phyloP scores from a whole-genome alignment of 164 flowering plant species.

The Taxillus chinensis region DNA sequence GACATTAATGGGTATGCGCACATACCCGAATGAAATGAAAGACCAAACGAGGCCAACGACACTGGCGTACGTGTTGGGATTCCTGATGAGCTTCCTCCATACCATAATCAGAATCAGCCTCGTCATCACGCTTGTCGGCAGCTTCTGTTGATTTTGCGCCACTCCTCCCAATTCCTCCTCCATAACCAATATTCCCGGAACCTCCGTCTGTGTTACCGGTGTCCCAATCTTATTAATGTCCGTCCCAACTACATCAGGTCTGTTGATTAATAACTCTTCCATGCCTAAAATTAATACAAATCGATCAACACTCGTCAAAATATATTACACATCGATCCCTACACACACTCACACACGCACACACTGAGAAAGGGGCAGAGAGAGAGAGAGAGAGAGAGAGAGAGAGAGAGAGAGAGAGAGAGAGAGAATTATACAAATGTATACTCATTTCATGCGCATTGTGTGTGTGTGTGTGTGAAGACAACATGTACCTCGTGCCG shows the following conservation, averaged over 20 bases:
- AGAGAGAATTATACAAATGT: no score
- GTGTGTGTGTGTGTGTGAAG: no score
- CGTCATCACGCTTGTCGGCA: constrained; percentile 80
- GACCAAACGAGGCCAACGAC: constrained; percentile 65
- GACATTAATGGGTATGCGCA: no score
- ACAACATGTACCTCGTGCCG: no score
- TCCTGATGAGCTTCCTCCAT: constrained; percentile 82
- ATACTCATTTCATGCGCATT: no score
- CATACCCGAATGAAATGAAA: constrained; percentile 53
- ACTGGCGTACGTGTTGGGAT: constrained; percentile 81
- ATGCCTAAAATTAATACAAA: no score
- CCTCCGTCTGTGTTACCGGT: constrained; percentile 9
- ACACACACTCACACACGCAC: no score
- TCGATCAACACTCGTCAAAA: no score
- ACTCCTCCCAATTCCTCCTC: constrained; percentile 16
- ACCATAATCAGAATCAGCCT: constrained; percentile 80
- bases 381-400: no score
- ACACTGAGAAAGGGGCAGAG: no score
- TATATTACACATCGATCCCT: no score
- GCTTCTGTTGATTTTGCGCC: constrained; percentile 49
- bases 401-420: no score
- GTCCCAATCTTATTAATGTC: neutral
- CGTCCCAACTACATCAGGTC: constrained; percentile 24
- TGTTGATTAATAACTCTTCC: constrained; percentile 7
- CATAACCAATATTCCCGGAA: constrained; percentile 26